Evolutionary conservation across 768 basidiomycete species (phyloP), one percentile per base, ranked within the genome.

Genomic region (Auricularia auricula-judae): DNA sequence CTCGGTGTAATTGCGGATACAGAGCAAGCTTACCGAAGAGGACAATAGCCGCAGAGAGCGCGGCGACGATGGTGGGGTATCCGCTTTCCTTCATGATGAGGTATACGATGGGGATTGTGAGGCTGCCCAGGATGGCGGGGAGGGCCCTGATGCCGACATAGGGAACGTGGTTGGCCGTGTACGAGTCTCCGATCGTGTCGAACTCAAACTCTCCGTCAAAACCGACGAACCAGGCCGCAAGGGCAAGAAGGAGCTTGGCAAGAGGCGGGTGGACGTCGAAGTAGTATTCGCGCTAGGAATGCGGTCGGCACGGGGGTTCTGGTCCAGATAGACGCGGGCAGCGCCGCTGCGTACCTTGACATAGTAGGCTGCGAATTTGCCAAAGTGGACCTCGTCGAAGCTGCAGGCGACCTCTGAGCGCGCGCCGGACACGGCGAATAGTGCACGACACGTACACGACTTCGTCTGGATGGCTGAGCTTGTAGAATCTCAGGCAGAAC

Each of bases 201-300:
- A 99, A 99, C 35, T 86, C 81, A 76, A 98, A 99, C 62, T 87
- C 80, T 47, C 97, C 97, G 69, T 98, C 90, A 71, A 95, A 98
- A 10, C 96, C 97, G 36, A 94, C 91, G 65, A 95, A 89, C 93
- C 93, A 98, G 67, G 93, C 97, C 35, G 91, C 91, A 39, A 97
- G 82, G 51, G 88, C 97, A 71, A 96, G 92, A 33, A 99, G 81
- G 66, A 99, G 82, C 74, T 99, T 99, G 51, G 97, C 95, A 62
- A 98, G 84, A 2, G 97, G 97, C 43, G 97, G 97, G 71, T 99
- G 97, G 7, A 99, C 96, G 73, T 99, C 97, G 79, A 99, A 99
- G 77, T 98, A 98, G 79, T 98, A 99, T 76, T 97, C 85, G 68
- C 96, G 83, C 58, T 78, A 78, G 72, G 14, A 23, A 10, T 5